Evolutionary conservation across 768 basidiomycete species (phyloP).

Genomic region (Leucosporidium creatinivorum): DNA sequence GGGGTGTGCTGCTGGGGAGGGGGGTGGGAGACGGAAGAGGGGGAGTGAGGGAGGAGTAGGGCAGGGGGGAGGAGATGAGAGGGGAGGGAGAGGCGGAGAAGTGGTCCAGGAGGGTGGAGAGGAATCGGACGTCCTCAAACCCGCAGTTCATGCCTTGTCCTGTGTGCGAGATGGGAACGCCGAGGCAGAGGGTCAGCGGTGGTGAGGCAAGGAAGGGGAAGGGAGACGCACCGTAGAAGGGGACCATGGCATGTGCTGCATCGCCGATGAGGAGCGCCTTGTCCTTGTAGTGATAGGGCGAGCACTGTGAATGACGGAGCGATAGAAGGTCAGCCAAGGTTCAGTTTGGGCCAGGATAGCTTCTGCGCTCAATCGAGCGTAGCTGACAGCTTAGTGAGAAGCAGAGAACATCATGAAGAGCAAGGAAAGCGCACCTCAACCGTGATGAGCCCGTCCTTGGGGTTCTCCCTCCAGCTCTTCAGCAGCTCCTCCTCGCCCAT

Average conservation of each 20-base stretch:
- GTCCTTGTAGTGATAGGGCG: conserved; percentile 84
- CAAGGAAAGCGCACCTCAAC: conserved; percentile 69
- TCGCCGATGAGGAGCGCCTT: conserved; percentile 83
- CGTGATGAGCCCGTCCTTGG: conserved; percentile 79
- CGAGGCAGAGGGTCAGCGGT: background rate
- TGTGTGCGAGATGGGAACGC: background rate
- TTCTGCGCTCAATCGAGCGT: too few relatives aligned
- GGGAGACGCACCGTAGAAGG: conserved; percentile 57
- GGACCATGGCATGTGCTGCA: conserved; percentile 97
- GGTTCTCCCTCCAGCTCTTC: conserved; percentile 72
- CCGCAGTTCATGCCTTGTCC: conserved; percentile 96
- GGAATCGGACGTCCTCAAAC: conserved; percentile 88
- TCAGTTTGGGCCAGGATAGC: background rate
- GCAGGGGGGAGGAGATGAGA: conserved; percentile 20
- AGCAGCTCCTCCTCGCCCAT: conserved; percentile 75
- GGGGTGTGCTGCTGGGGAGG: background rate
- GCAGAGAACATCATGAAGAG: too few relatives aligned
- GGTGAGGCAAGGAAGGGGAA: conserved; percentile 39
- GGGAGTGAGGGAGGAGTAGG: conserved; percentile 18
- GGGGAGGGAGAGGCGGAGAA: conserved; percentile 50
- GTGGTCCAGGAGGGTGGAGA: conserved; percentile 64
- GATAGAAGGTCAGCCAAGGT: background rate
- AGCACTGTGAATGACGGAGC: conserved; percentile 49
- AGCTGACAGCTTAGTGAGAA: too few relatives aligned
- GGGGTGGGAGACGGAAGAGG: background rate